These are phyloP conservation scores for Syzygium oleosum DNA, from an alignment of 345 rosid genomes.

Conservation along the genomic window DNA sequence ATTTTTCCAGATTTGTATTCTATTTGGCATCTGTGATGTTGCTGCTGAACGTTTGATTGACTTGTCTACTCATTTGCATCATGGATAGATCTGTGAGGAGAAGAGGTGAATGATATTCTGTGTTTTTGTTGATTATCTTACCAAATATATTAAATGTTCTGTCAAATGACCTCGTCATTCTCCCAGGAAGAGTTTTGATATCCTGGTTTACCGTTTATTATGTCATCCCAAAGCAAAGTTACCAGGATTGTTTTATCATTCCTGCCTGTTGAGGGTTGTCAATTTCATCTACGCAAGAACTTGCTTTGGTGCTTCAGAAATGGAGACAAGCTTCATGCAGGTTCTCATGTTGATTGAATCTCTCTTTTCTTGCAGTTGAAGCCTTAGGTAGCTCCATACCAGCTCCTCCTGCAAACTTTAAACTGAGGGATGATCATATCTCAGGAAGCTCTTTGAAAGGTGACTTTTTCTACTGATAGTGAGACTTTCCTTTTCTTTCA, in stretches of 20 bases:
- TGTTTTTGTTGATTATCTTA: background rate
- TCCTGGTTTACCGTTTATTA: background rate
- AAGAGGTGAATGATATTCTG: background rate
- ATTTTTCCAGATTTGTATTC: background rate
- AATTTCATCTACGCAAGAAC: background rate
- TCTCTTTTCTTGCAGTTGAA: constrained; percentile 45
- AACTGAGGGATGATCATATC: constrained; percentile 73
- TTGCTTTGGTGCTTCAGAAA: background rate
- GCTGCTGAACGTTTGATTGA: background rate
- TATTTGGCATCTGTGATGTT: background rate
- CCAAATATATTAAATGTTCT: background rate
- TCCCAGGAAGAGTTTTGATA: background rate
- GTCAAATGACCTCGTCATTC: background rate
- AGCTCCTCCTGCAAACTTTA: constrained; percentile 76
- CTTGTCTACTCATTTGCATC: background rate
- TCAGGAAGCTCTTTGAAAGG: constrained; percentile 97
- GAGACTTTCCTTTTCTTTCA: background rate
- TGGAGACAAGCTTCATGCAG: background rate
- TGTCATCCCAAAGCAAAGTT: background rate
- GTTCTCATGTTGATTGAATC: constrained; percentile 1
- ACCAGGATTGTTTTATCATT: background rate
- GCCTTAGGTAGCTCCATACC: constrained; percentile 56
- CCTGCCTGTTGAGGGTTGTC: background rate
- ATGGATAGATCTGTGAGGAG: background rate
- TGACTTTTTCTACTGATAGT: constrained; percentile 14